Evolutionary conservation across 2,329 filamentous ascomycete species (phyloP), one percentile per base, ranked within the genome.

Genomic region (Fusarium poae): DNA sequence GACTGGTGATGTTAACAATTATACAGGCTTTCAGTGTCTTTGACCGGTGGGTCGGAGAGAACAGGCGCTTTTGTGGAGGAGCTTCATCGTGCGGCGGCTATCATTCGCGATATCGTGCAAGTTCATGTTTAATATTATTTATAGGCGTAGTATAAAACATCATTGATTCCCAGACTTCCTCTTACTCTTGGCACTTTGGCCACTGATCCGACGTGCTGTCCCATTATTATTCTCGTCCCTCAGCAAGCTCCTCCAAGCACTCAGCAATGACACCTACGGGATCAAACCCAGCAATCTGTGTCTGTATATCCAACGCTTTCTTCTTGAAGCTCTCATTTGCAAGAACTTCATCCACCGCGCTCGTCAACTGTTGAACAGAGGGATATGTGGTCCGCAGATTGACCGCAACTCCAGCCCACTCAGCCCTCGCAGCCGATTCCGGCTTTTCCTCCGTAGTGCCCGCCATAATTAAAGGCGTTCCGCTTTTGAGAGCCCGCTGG

Each of bases 371-470:
- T n/a, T 25, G 5, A 44, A 21, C 23, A 6, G 45, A 57, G 39
- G 55, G 55, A 15, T 57, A 57, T 3, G 46, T 52, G 2, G 55
- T 57, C 18, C 39, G 23, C 7, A 58, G 40, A 13, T 46, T 58
- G 3, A 53, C 56, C 0, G 32, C 56, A 12, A 58, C 27, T 4
- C 48, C 48, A 9, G 48, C 56, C 48, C 48, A 58, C 10, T 58
- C 40, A 5, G 56, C 56, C 16, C 40, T 43, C 23, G 46, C 48
- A 5, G 48, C 56, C 16, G 32, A 53, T 16, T 58, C 48, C 5
- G 56, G 48, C 40, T 58, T 58, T 12, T 58, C 48, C 15, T 53
- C 56, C 1, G 48, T 53, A 9, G 30, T 53, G 3, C 56, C 56
- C 15, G 56, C 56, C 40, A 58, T 45, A 1, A 54, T 27, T 5